Evolutionary conservation across 306 rosid genomes (phyloP), one percentile per base, ranked within the genome.

Genomic region (Styphnolobium japonicum): DNA sequence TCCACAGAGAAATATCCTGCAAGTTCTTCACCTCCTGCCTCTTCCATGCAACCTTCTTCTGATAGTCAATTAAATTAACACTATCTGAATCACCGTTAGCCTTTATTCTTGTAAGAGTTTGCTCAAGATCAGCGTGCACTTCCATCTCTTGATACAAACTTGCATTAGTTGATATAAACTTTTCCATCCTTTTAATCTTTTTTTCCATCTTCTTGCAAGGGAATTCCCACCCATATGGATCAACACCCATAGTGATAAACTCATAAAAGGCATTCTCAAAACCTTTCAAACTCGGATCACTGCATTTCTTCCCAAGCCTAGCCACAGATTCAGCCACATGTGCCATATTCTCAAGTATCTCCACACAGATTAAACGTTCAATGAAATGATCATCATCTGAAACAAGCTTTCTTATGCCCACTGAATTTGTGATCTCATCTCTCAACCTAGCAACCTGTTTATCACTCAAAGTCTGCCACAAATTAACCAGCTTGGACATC

Each of bases 271-370:
- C 88, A 67, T 71, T 82, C 76, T 84, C 97, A 71, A 96, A 90
- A 70, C 84, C 83, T 82, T 85, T 91, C 88, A 96, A 86, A 63
- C 87, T 58, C 3, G 89, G 93, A 80, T 91, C 96, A 1, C 84
- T 89, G 90, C 99, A 96, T 80, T 90, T 93, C 86, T 85, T 88
- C 43, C 88, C 94, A 82, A 96, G 96, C 80, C 99, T 93, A n/a
- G 93, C 93, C 82, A 93, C 97, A 69, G 97, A 79, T 80, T 91
- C 95, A 14, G 94, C 94, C 77, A 89, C 93, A 7, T 87, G 91
- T 48, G 87, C 83, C 88, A 91, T 80, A 63, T 83, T 91, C 84
- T 90, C 99, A 45, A 87, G 79, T 85, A 91, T 79, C 88, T 96
- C 99, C 8, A 82, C 81, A 66, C 91, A 88, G 75, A 96, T 84